These are phyloP conservation scores for Xylaria scruposa DNA, from an alignment of 495 filamentous ascomycete genomes.

Conservation along the genomic window DNA sequence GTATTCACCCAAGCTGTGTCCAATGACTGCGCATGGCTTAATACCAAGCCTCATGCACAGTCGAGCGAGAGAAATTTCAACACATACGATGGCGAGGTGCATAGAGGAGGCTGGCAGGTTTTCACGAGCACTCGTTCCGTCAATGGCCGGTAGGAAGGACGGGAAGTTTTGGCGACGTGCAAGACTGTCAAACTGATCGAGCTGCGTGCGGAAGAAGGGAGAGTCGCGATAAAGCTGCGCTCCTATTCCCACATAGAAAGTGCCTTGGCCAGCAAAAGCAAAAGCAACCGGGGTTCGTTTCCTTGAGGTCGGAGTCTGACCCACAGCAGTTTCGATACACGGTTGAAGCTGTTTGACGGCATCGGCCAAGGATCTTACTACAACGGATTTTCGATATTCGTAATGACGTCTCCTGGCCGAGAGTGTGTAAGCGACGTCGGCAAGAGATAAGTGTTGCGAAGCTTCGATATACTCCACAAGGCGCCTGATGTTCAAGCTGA, in stretches of 20 bases:
- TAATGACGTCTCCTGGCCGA: not conserved
- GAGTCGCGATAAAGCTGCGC: constrained; percentile 25
- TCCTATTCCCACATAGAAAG: not conserved
- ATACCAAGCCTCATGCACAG: not conserved
- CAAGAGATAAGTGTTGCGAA: constrained; percentile 9
- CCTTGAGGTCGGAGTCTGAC: constrained; percentile 17
- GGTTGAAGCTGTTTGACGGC: not conserved
- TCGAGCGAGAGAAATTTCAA: not conserved
- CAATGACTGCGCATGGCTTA: constrained; percentile 41
- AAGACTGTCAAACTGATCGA: constrained; percentile 51
- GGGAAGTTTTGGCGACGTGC: not conserved
- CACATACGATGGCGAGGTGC: not conserved
- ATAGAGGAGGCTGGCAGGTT: not conserved
- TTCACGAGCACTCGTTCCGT: not conserved
- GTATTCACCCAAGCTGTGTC: constrained; percentile 60
- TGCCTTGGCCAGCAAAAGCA: constrained; percentile 64
- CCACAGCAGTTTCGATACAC: constrained; percentile 24
- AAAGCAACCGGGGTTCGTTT: constrained; percentile 47
- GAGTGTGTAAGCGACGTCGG: not conserved
- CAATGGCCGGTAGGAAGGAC: not conserved
- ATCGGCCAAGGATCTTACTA: not conserved
- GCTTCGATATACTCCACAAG: not conserved
- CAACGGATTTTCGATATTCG: not conserved
- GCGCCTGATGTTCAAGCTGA: constrained; percentile 37
- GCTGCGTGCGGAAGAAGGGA: constrained; percentile 40